phyloP scores from a whole-genome alignment of 306 rosid genomes.

The Styphnolobium japonicum region DNA sequence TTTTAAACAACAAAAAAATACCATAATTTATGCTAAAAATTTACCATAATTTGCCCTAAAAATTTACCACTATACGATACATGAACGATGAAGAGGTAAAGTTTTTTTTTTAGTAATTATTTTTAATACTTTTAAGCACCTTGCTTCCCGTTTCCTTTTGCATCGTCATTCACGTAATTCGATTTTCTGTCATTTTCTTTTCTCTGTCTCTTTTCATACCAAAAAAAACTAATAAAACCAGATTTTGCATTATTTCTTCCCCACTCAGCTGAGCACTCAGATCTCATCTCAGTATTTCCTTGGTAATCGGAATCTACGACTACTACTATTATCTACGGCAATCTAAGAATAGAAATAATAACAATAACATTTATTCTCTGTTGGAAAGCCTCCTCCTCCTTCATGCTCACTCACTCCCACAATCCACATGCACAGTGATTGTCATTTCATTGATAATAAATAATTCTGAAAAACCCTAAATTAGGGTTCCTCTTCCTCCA shows the following conservation, averaged over 20 bases:
- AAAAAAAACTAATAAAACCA: background rate
- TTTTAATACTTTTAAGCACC: no score
- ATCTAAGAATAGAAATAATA: background rate
- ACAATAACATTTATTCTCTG: background rate
- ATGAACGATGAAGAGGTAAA: no score
- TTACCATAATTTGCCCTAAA: no score
- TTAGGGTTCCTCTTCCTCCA: conserved; percentile 23
- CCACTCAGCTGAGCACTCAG: no score
- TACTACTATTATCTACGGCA: background rate
- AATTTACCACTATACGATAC: no score
- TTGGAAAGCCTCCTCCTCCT: background rate
- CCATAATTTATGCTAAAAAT: no score
- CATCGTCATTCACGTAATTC: background rate
- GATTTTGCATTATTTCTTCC: background rate
- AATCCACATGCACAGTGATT: background rate
- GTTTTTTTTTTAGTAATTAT: no score
- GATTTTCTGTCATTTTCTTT: background rate
- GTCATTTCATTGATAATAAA: background rate
- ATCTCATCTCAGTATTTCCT: background rate
- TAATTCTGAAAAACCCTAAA: conserved; percentile 31
- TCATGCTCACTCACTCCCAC: background rate
- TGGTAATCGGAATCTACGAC: background rate
- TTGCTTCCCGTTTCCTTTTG: background rate
- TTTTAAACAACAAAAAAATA: no score
- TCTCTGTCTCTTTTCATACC: background rate